A percentile compares a stretch with the other conserved stretches of the same genome.
Conservation (phyloP, 371 early-diverging fungal species). For the Blakeslea trispora region DNA sequence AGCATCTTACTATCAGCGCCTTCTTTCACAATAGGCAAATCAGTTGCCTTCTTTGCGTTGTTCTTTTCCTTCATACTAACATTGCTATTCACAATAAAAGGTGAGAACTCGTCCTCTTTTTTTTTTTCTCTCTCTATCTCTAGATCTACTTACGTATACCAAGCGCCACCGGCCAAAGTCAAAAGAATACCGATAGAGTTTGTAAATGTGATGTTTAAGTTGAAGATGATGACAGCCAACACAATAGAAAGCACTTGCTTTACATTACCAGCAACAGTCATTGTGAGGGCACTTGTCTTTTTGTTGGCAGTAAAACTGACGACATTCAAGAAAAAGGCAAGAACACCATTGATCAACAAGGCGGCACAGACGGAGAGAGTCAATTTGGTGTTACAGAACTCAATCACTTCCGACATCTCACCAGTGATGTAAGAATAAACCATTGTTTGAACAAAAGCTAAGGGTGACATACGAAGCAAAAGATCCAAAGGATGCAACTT, state of each 20-base stretch:
- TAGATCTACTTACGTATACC: constrained; percentile 44
- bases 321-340: constrained; percentile 84
- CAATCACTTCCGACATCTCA: constrained; percentile 58
- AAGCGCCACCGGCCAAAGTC: constrained; percentile 78
- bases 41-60: not conserved
- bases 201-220: constrained; percentile 60
- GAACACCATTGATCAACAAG: constrained; percentile 71
- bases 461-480: constrained; percentile 78
- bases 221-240: constrained; percentile 76
- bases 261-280: constrained; percentile 88
- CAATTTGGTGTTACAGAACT: constrained; percentile 45
- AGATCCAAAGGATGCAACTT: constrained; percentile 83
- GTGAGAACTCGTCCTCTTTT: not conserved
- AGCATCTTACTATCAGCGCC: not conserved
- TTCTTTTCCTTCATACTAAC: not conserved
- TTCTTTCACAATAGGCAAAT: not conserved
- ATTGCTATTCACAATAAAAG: not conserved
- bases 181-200: constrained; percentile 77
- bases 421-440: constrained; percentile 68
- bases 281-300: constrained; percentile 81
- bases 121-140: no score
- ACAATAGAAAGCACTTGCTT: constrained; percentile 85
- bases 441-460: constrained; percentile 77
- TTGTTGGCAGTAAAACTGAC: constrained; percentile 86
- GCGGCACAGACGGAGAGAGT: constrained; percentile 34